Evolutionary conservation across 495 filamentous ascomycete genomes (phyloP), one percentile per base, ranked within the genome.

Genomic region (Xeromyces bisporus): DNA sequence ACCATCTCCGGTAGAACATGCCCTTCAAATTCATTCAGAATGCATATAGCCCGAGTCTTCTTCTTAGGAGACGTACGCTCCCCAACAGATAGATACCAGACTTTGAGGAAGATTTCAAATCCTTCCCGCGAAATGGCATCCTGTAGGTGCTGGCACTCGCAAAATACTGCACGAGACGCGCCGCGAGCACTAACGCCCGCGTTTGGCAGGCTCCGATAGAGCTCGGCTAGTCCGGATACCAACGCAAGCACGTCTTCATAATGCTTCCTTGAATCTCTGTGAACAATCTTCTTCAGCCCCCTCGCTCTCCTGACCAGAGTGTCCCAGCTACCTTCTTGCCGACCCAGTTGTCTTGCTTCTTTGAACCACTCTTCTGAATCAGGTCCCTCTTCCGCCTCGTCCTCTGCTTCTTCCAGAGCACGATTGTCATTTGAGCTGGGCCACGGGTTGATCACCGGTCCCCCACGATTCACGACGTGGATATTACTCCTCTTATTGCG

Each of bases 21-120:
- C 2, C 32, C 36, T 28, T 50, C 47, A 16, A 53, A 46, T 23
- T 38, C 42, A 10, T 37, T 20, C 15, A 50, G 26, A 3, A 48
- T 21, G 6, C 25, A 10, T 4, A n/a, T 2, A 15, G 12, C 35
- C 35, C 10, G 5, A 3, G 27, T 14, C 27, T 33, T 32, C 18
- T 31, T 8, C 3, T 10, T 8, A 11, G 13, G 36, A 10, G 3
- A 29, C 15, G 6, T 20, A 29, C 14, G 15, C 0, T 32, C 24
- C 2, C 26, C 7, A 6, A 26, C 26, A 5, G 24, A 11, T 7
- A 27, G 16, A 3, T 38, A 5, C 27, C 31, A 43, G 10, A 37
- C 34, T n/a, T 34, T 15, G 14, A 40, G 35, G 0, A 41, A 31
- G 10, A 36, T 10, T 7, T 12, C 9, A 13, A 34, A 11, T 10